Evolutionary conservation across 2,329 filamentous ascomycete species (phyloP).

Genomic region (Cercospora berteroae): DNA sequence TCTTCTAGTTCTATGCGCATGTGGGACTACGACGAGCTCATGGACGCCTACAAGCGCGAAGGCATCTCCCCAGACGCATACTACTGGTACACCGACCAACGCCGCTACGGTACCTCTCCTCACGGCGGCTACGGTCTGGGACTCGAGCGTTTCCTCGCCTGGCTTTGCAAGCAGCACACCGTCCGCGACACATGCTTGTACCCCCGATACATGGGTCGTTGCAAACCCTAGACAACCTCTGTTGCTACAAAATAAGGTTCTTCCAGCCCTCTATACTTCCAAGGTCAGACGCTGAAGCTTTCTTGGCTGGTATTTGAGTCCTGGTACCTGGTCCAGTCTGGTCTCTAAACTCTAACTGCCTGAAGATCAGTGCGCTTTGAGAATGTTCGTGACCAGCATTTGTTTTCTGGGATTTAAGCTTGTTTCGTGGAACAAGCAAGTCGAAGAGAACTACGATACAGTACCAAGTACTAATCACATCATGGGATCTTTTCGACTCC

Average conservation of each 20-base stretch:
- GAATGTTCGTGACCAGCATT: not conserved
- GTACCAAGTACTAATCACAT: too few relatives aligned
- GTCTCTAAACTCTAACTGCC: not conserved
- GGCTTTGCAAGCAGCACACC: constrained; percentile 65
- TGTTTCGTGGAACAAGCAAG: not conserved
- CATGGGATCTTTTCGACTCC: not conserved
- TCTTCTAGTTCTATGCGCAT: constrained; percentile 90
- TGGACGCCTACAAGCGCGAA: constrained; percentile 83
- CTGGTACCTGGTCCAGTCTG: not conserved
- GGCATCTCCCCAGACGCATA: constrained; percentile 81
- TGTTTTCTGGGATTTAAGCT: not conserved
- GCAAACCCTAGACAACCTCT: constrained; percentile 60
- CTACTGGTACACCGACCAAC: constrained; percentile 90
- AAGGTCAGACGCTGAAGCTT: not conserved
- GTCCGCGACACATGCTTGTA: constrained; percentile 71
- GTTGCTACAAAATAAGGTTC: not conserved
- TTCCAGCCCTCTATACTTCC: not conserved
- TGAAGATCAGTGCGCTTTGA: not conserved
- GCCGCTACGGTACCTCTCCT: constrained; percentile 81
- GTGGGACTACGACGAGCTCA: constrained; percentile 82
- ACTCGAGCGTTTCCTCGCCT: constrained; percentile 74
- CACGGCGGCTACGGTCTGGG: constrained; percentile 94
- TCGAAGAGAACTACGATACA: constrained; percentile 4
- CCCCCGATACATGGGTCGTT: constrained; percentile 76
- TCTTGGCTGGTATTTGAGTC: not conserved